These are phyloP conservation scores for Boletus sp. DNA, from an alignment of 768 basidiomycete species.

Conservation along the genomic window DNA sequence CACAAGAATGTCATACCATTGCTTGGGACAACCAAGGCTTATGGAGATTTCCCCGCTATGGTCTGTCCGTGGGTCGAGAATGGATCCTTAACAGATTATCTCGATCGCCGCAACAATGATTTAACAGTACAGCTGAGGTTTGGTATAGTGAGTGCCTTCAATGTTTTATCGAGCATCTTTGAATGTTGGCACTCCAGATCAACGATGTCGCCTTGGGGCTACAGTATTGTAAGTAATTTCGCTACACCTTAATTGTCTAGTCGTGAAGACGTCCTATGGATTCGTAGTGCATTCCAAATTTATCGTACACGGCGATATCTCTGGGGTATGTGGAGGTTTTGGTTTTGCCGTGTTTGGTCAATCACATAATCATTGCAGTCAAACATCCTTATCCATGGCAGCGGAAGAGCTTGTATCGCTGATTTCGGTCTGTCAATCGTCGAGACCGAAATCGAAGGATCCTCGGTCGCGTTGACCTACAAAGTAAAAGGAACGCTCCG, in stretches of 20 bases:
- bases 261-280: background rate
- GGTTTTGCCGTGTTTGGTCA: background rate
- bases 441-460: slow-evolving; percentile 33
- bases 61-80: slow-evolving; percentile 35
- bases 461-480: slow-evolving; percentile 33
- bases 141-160: slow-evolving; percentile 12
- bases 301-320: slow-evolving; percentile 28
- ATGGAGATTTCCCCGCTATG: slow-evolving; percentile 33
- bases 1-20: slow-evolving; percentile 34
- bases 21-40: slow-evolving; percentile 25
- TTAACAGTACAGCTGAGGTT: slow-evolving; percentile 15
- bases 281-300: slow-evolving; percentile 18
- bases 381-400: slow-evolving; percentile 45
- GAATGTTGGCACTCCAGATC: slow-evolving; percentile 11
- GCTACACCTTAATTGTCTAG: background rate
- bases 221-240: slow-evolving; percentile 22
- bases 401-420: slow-evolving; percentile 41
- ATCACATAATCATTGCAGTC: slow-evolving; percentile 24
- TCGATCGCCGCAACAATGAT: slow-evolving; percentile 10
- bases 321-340: slow-evolving; percentile 23
- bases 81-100: slow-evolving; percentile 25
- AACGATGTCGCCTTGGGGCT: slow-evolving; percentile 28
- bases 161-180: background rate
- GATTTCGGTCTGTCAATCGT: slow-evolving; percentile 50
- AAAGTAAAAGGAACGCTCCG: slow-evolving; percentile 40